These are phyloP conservation scores for Juncus inflexus DNA, from an alignment of 176 grass and related monocot species.

Conservation along the genomic window DNA sequence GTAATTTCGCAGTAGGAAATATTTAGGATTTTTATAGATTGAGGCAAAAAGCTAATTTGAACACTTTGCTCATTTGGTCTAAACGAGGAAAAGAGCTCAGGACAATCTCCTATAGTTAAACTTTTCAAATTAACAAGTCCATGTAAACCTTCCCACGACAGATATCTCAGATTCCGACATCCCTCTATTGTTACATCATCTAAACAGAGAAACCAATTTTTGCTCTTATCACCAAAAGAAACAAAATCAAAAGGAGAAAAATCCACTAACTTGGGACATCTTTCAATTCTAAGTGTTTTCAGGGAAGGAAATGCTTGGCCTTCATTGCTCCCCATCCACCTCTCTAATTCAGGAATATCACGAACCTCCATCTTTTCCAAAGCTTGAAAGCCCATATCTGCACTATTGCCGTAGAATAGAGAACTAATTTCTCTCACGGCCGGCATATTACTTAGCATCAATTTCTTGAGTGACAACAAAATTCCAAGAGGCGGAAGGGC, in stretches of 20 bases:
- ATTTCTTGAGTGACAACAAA: conserved; percentile 10
- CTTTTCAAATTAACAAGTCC: conserved; percentile 7
- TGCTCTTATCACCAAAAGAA: background rate
- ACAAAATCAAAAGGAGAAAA: conserved; percentile 7
- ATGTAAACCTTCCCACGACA: background rate
- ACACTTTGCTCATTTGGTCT: background rate
- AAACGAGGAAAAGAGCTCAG: background rate
- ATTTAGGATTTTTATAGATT: background rate
- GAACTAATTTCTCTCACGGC: background rate
- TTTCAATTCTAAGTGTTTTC: background rate
- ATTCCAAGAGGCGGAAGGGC: background rate
- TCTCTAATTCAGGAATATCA: background rate
- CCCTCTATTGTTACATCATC: background rate
- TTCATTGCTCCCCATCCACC: background rate
- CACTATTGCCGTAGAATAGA: no score
- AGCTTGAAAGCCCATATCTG: conserved; percentile 10
- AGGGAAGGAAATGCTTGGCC: conserved; percentile 9
- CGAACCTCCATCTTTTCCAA: conserved; percentile 25
- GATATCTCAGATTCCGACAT: background rate
- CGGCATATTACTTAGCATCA: background rate
- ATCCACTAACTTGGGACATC: background rate
- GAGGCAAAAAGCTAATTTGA: background rate
- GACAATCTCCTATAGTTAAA: rapidly evolving
- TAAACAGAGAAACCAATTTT: conserved; percentile 3
- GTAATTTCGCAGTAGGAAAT: background rate